Conservation (phyloP, 805 yeast species). For the Saccharomycopsis amapae region DNA sequence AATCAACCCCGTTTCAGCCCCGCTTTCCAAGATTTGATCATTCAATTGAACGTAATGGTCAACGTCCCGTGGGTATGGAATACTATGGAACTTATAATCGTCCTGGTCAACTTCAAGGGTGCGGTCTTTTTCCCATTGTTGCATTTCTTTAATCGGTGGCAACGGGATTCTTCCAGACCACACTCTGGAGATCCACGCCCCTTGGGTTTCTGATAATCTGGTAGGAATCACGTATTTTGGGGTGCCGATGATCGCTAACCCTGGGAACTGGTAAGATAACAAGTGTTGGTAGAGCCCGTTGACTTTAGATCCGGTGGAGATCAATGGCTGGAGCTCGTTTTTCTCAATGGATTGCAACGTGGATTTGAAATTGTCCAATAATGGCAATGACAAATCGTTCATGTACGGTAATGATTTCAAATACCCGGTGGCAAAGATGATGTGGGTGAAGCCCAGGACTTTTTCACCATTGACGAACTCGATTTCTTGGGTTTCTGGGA, state of each 20-base stretch:
- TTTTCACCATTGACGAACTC: constrained; percentile 42
- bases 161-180: constrained; percentile 47
- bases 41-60: constrained; percentile 14
- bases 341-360: constrained; percentile 19
- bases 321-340: constrained; percentile 28
- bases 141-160: constrained; percentile 46
- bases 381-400: constrained; percentile 25
- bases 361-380: background rate
- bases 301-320: constrained; percentile 42
- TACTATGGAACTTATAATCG: constrained; percentile 8
- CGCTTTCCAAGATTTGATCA: constrained; percentile 26
- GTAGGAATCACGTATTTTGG: constrained; percentile 59
- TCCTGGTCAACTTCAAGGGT: background rate
- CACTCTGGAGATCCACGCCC: constrained; percentile 54
- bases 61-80: constrained; percentile 18
- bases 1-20: constrained; percentile 37
- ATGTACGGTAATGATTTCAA: constrained; percentile 59
- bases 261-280: constrained; percentile 51
- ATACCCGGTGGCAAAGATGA: constrained; percentile 74
- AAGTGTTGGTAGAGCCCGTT: constrained; percentile 54
- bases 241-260: constrained; percentile 54
- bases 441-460: constrained; percentile 42
- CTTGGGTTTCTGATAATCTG: constrained; percentile 57
- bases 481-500: constrained; percentile 34
- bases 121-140: constrained; percentile 26